A percentile compares a stretch with the other conserved stretches of the same genome.
Conservation (phyloP, 305 asterid genomes). For the Solanum hybrid region DNA sequence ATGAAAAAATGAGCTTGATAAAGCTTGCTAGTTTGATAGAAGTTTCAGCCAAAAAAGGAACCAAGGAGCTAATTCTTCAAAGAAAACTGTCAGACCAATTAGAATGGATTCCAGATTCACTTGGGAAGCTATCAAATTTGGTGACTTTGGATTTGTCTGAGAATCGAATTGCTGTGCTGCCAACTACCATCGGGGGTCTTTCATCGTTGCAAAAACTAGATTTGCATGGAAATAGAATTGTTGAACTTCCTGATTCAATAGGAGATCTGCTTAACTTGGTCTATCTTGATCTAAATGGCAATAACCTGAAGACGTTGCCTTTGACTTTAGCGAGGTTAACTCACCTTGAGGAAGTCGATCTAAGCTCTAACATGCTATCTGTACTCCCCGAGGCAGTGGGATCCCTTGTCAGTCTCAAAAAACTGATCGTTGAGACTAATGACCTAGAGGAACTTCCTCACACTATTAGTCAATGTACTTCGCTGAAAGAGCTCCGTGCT, state of each 20-base stretch:
- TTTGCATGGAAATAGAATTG: slow-evolving; percentile 13
- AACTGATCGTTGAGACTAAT: slow-evolving; percentile 13
- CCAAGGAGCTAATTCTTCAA: slow-evolving; percentile 10
- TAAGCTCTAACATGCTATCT: slow-evolving; percentile 19
- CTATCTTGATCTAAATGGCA: slow-evolving; percentile 16
- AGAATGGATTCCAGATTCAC: slow-evolving; percentile 27
- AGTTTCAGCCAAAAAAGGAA: slow-evolving; percentile 19
- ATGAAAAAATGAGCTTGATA: slow-evolving; percentile 15
- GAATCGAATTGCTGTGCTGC: slow-evolving; percentile 10
- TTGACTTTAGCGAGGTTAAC: slow-evolving; percentile 1
- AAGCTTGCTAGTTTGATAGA: slow-evolving; percentile 21
- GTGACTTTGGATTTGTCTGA: slow-evolving; percentile 18
- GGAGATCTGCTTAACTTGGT: slow-evolving; percentile 15
- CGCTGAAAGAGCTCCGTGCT: slow-evolving; percentile 16
- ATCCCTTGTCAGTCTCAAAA: slow-evolving; percentile 12
- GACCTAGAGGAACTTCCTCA: slow-evolving; percentile 22
- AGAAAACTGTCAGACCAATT: slow-evolving; percentile 16
- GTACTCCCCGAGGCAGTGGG: slow-evolving; percentile 17
- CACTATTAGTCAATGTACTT: slow-evolving; percentile 19
- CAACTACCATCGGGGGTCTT: slow-evolving; percentile 9
- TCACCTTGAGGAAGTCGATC: slow-evolving; percentile 15
- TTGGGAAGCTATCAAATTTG: slow-evolving; percentile 22
- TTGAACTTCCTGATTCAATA: slow-evolving; percentile 13
- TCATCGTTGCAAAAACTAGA: slow-evolving; percentile 13
- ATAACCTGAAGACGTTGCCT: slow-evolving; percentile 14